Percentiles rank a stretch among this genome's conserved stretches.
These are phyloP conservation scores for Aspergillus tubingensis DNA, from an alignment of 2,329 filamentous ascomycete species.

Conservation along the genomic window DNA sequence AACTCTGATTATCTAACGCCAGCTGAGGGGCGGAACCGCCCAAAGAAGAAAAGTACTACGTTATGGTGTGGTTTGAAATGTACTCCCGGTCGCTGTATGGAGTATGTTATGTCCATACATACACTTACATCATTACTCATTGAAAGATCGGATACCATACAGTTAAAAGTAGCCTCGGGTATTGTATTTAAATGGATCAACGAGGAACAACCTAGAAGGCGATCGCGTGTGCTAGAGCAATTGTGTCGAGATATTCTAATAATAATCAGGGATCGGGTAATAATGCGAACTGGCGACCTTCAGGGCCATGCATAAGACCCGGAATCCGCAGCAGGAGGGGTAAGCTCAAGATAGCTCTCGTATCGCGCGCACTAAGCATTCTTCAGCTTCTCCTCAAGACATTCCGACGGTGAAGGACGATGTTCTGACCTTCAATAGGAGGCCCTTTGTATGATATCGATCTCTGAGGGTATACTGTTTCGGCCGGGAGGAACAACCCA, in stretches of 20 bases:
- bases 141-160: constrained; percentile 3
- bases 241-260: neutral
- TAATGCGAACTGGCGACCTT: neutral
- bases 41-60: neutral
- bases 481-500: neutral
- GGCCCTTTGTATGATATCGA: neutral
- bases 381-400: neutral
- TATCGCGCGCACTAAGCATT: neutral
- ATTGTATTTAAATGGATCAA: neutral
- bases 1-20: constrained; percentile 4
- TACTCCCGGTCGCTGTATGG: neutral
- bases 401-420: neutral
- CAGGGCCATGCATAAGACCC: neutral
- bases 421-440: neutral
- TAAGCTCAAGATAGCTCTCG: neutral
- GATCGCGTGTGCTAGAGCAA: neutral
- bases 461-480: neutral
- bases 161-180: neutral
- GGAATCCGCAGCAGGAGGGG: neutral
- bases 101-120: neutral
- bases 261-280: neutral
- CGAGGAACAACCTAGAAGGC: neutral
- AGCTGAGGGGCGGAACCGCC: neutral
- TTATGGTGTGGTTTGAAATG: neutral
- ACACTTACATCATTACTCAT: neutral